These are phyloP conservation scores for Thymus quinquecostatus DNA, from an alignment of 257 asterid species.

Conservation along the genomic window DNA sequence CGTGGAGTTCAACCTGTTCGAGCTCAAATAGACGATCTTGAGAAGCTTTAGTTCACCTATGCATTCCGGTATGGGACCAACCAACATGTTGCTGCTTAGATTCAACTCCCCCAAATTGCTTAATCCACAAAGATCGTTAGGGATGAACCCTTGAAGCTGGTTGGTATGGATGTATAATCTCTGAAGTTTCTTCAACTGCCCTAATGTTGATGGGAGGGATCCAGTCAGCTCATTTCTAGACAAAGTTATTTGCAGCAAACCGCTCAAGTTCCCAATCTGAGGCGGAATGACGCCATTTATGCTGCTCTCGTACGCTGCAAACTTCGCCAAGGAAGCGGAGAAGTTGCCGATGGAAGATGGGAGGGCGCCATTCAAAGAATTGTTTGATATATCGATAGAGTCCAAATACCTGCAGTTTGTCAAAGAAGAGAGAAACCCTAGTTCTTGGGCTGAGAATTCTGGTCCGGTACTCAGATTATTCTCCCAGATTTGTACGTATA, in stretches of 20 bases:
- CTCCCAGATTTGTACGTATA: not conserved
- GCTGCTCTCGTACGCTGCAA: not conserved
- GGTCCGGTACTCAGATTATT: conserved; percentile 31
- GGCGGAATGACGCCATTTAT: conserved; percentile 31
- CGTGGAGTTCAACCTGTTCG: not conserved
- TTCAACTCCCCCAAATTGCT: not conserved
- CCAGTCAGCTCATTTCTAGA: not conserved
- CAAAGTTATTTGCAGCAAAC: not conserved
- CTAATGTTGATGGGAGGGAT: not conserved
- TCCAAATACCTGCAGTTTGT: conserved; percentile 26
- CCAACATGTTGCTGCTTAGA: not conserved
- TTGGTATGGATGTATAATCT: not conserved
- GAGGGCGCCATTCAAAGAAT: conserved; percentile 2
- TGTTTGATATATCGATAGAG: not conserved
- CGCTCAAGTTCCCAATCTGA: not conserved
- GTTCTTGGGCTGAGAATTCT: conserved; percentile 6
- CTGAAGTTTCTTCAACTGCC: not conserved
- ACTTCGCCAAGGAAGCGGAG: not conserved
- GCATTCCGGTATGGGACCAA: conserved; percentile 29
- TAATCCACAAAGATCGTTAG: not conserved
- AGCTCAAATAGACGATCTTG: not conserved
- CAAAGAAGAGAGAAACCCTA: conserved; percentile 37
- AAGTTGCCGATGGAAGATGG: conserved; percentile 17
- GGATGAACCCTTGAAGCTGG: not conserved
- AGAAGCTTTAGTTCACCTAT: not conserved